Evolutionary conservation across 169 alveolate genomes (phyloP), one percentile per base, ranked within the genome.

Genomic region (Cryptosporidium baileyi): DNA sequence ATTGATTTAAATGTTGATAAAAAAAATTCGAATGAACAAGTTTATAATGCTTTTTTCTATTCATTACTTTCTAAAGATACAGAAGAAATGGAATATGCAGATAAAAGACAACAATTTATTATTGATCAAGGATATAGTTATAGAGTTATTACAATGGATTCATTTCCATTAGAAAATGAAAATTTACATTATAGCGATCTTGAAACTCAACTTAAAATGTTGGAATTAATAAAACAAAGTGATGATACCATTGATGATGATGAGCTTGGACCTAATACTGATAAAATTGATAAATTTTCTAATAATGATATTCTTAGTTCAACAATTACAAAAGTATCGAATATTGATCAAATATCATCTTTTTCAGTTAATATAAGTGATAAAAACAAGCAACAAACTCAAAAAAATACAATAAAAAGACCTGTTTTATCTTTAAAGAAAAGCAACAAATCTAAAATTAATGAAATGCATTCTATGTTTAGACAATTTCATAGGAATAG

Each of bases 21-120:
- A 11, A 65, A 26, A 17, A 30, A 51, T 19, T 51, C 85, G 0
- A 30, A 41, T 1, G 85, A 74, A 28, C 65, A 34, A 6, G 30
- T 59, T 6, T 74, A 92, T 57, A 96, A 97, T 89, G 99, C 99
- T 13, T 97, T 91, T 88, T 98, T 98, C 91, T 98, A 97, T 91
- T 96, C 99, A 36, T 91, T 98, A 15, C 98, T 98, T 11, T 93
- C 98, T 60, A 96, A 97, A 82, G 98, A 97, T 81, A 98, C 99
- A 19, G 96, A 95, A 63, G 99, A 98, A 91, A 97, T 96, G 98
- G 92, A 91, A 59, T 97, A 93, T 82, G 96, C 99, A 19, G 98
- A 95, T 89, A 97, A 97, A 89, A 89, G 99, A 26, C 98, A 98
- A 88, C 96, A 96, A 88, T 98, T 96, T 90, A 93, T 98, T 44